Evolutionary conservation across 164 flowering plant species (phyloP).

Genomic region (Aristolochia californica): DNA sequence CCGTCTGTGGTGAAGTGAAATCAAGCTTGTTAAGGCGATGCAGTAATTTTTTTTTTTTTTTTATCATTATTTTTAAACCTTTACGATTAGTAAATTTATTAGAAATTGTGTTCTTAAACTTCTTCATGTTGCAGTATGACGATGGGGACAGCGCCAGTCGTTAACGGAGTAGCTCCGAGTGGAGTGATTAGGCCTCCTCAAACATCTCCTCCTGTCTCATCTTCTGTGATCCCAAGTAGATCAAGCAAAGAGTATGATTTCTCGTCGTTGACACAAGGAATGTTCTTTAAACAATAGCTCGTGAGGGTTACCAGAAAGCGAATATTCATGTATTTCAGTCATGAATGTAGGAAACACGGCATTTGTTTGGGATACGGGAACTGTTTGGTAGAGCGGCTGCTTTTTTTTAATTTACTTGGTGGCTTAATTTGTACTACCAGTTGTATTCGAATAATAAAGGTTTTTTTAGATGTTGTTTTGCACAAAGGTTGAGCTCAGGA

Average conservation of each 20-base stretch:
- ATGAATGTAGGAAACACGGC: conserved; percentile 4
- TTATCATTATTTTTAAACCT: too few species aligned
- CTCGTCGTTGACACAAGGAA: conserved; percentile 38
- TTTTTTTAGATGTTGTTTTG: conserved; percentile 3
- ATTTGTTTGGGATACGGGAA: conserved; percentile 1
- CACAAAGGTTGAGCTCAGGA: too few species aligned
- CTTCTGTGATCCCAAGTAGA: conserved; percentile 27
- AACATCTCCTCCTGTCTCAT: conserved; percentile 20
- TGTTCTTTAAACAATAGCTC: conserved; percentile 47
- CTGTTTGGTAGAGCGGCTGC: conserved; percentile 1
- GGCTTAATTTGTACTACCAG: conserved; percentile 10
- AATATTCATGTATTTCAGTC: conserved; percentile 1
- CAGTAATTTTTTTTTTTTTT: conserved; percentile 1
- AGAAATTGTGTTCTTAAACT: not conserved
- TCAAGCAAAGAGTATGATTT: conserved; percentile 49
- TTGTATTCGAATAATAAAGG: conserved; percentile 7
- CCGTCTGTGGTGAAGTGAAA: not conserved
- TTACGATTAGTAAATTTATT: not conserved
- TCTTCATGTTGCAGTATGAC: conserved; percentile 27
- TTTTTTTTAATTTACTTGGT: not conserved
- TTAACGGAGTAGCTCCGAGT: conserved; percentile 26
- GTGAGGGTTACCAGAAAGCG: not conserved
- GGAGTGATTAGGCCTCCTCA: conserved; percentile 29
- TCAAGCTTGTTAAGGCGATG: too few species aligned
- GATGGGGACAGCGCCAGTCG: conserved; percentile 27